Base-by-base conservation (phyloP, 192 early-diverging fungal species). In the Dimargaris cristalligena region DNA sequence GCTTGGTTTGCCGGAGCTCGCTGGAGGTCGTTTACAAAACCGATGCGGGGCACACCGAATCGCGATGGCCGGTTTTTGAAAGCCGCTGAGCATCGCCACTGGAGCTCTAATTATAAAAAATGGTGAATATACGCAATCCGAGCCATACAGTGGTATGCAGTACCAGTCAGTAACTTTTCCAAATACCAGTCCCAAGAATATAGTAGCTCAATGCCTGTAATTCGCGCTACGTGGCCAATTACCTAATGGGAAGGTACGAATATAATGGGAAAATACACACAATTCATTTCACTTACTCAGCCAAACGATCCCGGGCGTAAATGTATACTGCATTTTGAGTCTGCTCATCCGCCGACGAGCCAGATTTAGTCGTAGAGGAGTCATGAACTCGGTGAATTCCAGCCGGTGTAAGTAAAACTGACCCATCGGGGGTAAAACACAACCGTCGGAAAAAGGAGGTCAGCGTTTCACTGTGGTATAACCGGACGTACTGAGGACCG, bases 391-490 rank as follows among this genome's bases (percentile, higher is more conserved):
- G 78, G 51, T 76, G 80, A 25, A 85, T 64, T 23, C 90, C 94
- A 0, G 89, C 84, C 14, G 94, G 89, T 0, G 87, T 77, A 9
- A 92, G 59, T 16, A 97, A 70, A 34, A 93, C 65, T 11, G 80
- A 73, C 10, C 94, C 94, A 65, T 97, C 94, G 11, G 91, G 89
- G 22, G 88, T 87, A 62, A 94, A 89, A 3, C 79, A 68, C 3
- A 87, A 81, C 58, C 94, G 71, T 49, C 94, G 71, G 68, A 97
- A 97, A 67, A 94, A 97, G 0, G 90, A 90, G 0, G 84, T 75
- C 58, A 97, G 64, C 52, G 80, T 91, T 67, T 97, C 93, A 70
- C 92, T 90, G 62, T 86, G 80, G 60, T 83, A 89, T 58, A 86
- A 61, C 4, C 79, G 71, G 60, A 78, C 69, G 0, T 67, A 62